These are phyloP conservation scores for Hymenoscyphus salicellus DNA, from an alignment of 2,329 filamentous ascomycete genomes.

Conservation along the genomic window DNA sequence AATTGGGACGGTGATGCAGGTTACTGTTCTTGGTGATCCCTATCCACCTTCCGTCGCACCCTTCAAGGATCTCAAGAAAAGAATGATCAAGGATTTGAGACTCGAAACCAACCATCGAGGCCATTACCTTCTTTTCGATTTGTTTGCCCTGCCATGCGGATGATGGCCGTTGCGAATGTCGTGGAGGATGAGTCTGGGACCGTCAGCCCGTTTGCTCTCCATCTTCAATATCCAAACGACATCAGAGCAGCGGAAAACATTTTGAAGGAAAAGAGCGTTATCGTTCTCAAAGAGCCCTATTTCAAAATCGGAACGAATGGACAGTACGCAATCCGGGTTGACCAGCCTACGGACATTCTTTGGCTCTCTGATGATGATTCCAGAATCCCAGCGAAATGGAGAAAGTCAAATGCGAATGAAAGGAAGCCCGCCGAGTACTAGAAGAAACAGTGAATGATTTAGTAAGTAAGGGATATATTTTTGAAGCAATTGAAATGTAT, in stretches of 20 bases:
- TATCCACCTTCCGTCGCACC: neutral
- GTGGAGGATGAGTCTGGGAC: neutral
- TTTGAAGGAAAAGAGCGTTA: slow-evolving; percentile 37
- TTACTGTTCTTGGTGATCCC: neutral
- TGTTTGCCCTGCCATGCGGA: neutral
- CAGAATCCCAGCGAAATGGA: neutral
- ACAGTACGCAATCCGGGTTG: slow-evolving; percentile 47
- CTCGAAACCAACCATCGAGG: neutral
- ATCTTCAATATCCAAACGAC: neutral
- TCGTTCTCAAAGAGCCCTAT: slow-evolving; percentile 54
- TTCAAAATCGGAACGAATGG: slow-evolving; percentile 43
- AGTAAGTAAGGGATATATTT: neutral
- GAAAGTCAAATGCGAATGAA: neutral
- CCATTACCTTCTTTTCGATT: neutral
- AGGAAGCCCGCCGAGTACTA: neutral
- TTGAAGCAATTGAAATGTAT: neutral
- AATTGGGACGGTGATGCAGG: neutral
- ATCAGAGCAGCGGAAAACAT: slow-evolving; percentile 28
- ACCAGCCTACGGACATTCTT: slow-evolving; percentile 39
- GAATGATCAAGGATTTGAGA: neutral
- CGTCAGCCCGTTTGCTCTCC: neutral
- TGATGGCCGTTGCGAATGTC: neutral
- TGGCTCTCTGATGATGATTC: neutral
- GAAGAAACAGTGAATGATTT: neutral
- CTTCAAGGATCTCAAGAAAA: neutral